Percentiles rank a stretch among this genome's conserved stretches.
phyloP scores from a whole-genome alignment of 2,329 filamentous ascomycete species.

The Alternaria viburni region DNA sequence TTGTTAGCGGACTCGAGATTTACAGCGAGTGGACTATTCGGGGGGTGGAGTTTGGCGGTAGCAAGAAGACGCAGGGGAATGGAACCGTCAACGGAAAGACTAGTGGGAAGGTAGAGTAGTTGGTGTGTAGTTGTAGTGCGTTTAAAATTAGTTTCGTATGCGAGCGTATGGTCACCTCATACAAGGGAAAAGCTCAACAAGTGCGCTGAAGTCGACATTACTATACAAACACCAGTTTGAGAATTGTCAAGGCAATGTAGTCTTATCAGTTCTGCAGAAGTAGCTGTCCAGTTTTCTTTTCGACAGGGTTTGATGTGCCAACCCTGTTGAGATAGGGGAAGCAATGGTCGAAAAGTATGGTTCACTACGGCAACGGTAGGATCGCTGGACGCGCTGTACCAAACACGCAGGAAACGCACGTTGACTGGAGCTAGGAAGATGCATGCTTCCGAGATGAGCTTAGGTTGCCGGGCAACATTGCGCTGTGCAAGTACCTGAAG shows the following conservation, averaged over 20 bases:
- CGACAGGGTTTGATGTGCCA: neutral
- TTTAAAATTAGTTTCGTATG: neutral
- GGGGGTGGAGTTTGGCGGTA: conserved; percentile 71
- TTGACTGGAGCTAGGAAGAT: neutral
- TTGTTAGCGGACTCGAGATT: conserved; percentile 86
- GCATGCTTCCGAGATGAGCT: conserved; percentile 3
- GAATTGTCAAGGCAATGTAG: neutral
- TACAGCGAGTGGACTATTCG: conserved; percentile 83
- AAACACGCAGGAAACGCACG: neutral
- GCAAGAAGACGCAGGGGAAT: conserved; percentile 15
- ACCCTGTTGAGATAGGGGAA: neutral
- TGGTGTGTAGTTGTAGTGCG: neutral
- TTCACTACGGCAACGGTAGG: neutral
- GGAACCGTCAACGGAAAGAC: neutral
- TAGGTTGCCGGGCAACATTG: conserved; percentile 11
- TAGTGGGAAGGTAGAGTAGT: conserved; percentile 7
- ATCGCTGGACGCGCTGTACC: neutral
- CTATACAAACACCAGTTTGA: neutral
- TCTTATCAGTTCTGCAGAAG: neutral
- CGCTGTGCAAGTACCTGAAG: neutral
- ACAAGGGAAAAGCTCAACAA: neutral
- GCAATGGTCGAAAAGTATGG: neutral
- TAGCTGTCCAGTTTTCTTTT: neutral
- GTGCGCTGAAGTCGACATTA: neutral
- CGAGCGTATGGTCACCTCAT: neutral